These are phyloP conservation scores for Crinitomyces ghanaensis DNA, from an alignment of 805 yeast species.

Conservation along the genomic window DNA sequence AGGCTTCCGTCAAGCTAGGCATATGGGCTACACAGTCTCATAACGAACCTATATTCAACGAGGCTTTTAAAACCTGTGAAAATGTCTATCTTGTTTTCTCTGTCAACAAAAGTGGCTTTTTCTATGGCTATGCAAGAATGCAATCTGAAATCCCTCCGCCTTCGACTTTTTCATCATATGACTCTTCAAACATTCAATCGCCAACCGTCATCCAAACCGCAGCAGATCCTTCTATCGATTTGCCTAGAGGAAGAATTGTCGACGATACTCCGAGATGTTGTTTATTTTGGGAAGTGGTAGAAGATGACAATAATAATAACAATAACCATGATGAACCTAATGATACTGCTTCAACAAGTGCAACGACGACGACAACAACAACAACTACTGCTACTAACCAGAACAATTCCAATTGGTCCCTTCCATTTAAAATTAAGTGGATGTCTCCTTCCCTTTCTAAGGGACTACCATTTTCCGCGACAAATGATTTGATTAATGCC, in stretches of 20 bases:
- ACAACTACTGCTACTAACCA: no score
- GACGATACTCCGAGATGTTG: slow-evolving; percentile 12
- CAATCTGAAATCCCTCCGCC: slow-evolving; percentile 9
- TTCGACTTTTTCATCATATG: neutral
- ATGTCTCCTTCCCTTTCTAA: slow-evolving; percentile 18
- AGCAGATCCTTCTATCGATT: slow-evolving; percentile 9
- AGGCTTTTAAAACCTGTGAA: slow-evolving; percentile 25
- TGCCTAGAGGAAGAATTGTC: slow-evolving; percentile 18
- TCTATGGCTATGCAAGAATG: slow-evolving; percentile 32
- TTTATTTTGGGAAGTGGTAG: slow-evolving; percentile 9
- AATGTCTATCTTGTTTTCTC: slow-evolving; percentile 30
- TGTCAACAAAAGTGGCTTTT: slow-evolving; percentile 31
- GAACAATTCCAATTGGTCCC: slow-evolving; percentile 28
- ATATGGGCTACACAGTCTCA: slow-evolving; percentile 33
- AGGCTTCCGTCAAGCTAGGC: slow-evolving; percentile 24
- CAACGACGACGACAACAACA: neutral
- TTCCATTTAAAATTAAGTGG: slow-evolving; percentile 30
- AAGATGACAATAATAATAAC: slow-evolving; percentile 8
- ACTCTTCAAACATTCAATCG: slow-evolving; percentile 1
- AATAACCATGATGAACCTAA: no score
- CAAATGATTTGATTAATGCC: slow-evolving; percentile 26
- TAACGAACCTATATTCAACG: slow-evolving; percentile 28
- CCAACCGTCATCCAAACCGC: slow-evolving; percentile 9
- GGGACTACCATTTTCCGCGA: slow-evolving; percentile 23
- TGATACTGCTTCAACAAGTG: neutral